Evolutionary conservation across 2,329 filamentous ascomycete species (phyloP).

Genomic region (Fusarium begoniae): DNA sequence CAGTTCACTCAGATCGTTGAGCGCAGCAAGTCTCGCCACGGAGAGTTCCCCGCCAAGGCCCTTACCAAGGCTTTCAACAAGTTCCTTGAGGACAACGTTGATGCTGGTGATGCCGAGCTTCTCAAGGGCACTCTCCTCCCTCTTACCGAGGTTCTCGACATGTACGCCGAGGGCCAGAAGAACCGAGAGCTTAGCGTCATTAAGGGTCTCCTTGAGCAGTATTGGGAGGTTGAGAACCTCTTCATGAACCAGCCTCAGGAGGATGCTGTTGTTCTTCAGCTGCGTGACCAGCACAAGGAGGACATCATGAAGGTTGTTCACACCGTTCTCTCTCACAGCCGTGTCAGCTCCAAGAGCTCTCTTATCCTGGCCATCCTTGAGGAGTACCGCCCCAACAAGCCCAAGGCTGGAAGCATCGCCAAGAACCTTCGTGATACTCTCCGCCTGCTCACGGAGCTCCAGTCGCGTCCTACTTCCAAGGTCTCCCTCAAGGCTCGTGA

Average conservation of each 20-base stretch:
- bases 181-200: slow-evolving; percentile 88
- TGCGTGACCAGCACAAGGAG: slow-evolving; percentile 96
- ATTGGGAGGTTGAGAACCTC: slow-evolving; percentile 83
- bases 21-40: slow-evolving; percentile 77
- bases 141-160: slow-evolving; percentile 78
- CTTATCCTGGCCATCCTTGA: slow-evolving; percentile 91
- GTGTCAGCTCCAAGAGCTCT: slow-evolving; percentile 92
- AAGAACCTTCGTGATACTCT: slow-evolving; percentile 87
- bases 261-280: slow-evolving; percentile 91
- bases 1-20: slow-evolving; percentile 88
- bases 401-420: slow-evolving; percentile 84
- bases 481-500: slow-evolving; percentile 97
- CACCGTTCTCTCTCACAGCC: slow-evolving; percentile 91
- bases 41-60: slow-evolving; percentile 92
- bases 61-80: slow-evolving; percentile 84
- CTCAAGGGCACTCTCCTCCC: slow-evolving; percentile 79
- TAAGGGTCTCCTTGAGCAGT: slow-evolving; percentile 79
- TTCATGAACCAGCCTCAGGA: slow-evolving; percentile 91
- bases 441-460: slow-evolving; percentile 85
- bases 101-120: slow-evolving; percentile 74
- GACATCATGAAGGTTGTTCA: slow-evolving; percentile 86
- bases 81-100: slow-evolving; percentile 88
- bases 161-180: slow-evolving; percentile 89
- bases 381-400: slow-evolving; percentile 94
- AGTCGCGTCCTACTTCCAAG: slow-evolving; percentile 83